These are phyloP conservation scores for Colletotrichum liriopes DNA, from an alignment of 2,329 filamentous ascomycete species.

Conservation along the genomic window DNA sequence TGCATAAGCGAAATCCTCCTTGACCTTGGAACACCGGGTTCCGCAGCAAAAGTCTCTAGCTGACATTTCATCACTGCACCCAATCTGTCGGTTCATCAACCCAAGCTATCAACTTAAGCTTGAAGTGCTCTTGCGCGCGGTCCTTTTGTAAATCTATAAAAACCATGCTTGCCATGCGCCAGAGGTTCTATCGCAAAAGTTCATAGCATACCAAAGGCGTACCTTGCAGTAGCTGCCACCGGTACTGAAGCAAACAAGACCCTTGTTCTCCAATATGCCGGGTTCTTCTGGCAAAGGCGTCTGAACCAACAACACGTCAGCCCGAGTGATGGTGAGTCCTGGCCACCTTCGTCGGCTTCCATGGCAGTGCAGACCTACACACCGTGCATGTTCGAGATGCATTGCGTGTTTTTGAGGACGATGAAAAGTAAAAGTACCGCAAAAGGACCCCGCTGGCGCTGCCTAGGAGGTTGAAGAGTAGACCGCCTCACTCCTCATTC, in stretches of 20 bases:
- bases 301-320: not conserved
- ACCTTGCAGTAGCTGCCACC: constrained; percentile 14
- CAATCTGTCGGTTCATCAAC: too few species aligned
- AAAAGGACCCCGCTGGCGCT: constrained; percentile 13
- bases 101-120: not conserved
- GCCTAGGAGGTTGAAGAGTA: not conserved
- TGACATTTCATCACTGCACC: not conserved
- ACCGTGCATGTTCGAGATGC: too few species aligned
- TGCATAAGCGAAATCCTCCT: constrained; percentile 12
- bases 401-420: too few species aligned
- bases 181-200: too few species aligned
- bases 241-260: not conserved
- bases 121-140: not conserved
- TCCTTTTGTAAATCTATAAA: not conserved
- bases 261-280: not conserved
- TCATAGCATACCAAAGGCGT: not conserved
- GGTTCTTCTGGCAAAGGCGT: not conserved
- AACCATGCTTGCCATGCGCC: not conserved
- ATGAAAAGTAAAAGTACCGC: not conserved
- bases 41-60: not conserved
- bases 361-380: not conserved
- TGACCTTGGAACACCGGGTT: not conserved
- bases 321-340: not conserved
- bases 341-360: not conserved
- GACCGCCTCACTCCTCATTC: not conserved